Base-by-base conservation (phyloP, 768 basidiomycete genomes). In the Naganishia vaughanmartiniae region DNA sequence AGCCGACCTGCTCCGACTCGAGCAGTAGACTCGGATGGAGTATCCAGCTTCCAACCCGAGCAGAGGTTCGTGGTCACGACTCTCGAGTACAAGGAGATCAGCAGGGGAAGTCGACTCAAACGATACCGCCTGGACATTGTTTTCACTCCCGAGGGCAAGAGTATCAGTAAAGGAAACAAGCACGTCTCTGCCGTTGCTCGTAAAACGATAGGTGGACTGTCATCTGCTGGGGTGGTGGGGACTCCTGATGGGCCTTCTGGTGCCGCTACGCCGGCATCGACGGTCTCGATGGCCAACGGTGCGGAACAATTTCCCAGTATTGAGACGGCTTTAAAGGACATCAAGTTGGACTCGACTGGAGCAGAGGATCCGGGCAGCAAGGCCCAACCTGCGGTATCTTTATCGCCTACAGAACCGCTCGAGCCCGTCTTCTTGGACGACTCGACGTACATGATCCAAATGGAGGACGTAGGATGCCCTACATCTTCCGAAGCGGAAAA, bases 401-500 rank as follows among this genome's bases (percentile, higher is more conserved):
- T 28, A 28, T 28, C 30, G 2, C 21, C 69, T 6, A 46, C 79
- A 83, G 17, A 91, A 89, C 76, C 74, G 82, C 24, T 76, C 72
- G 71, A 46, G n/a, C 58, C 21, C 26, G 69, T 34, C 54, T 76
- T 15, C 33, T 54, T 30, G 73, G 92, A 92, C 26, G 87, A 87
- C 17, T 92, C 30, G 69, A 84, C 86, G 9, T 95, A 90, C 78
- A 83, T 76, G 26, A 81, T 83, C 30, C 81, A 93, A 34, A 99
- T 98, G 95, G 86, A 88, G 4, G 87, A 91, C 71, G 83, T 91
- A 54, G 93, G 91, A 17, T 98, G 95, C 76, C 83, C 86, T 54
- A 87, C 90, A 72, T 85, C 87, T 67, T 75, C 77, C 0, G 93
- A 97, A 78, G 93, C 95, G 28, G 91, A 91, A 80, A 88, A 97